These are phyloP conservation scores for Chlamydomonas eustigma DNA, from an alignment of 139 green algal genomes.

Conservation along the genomic window DNA sequence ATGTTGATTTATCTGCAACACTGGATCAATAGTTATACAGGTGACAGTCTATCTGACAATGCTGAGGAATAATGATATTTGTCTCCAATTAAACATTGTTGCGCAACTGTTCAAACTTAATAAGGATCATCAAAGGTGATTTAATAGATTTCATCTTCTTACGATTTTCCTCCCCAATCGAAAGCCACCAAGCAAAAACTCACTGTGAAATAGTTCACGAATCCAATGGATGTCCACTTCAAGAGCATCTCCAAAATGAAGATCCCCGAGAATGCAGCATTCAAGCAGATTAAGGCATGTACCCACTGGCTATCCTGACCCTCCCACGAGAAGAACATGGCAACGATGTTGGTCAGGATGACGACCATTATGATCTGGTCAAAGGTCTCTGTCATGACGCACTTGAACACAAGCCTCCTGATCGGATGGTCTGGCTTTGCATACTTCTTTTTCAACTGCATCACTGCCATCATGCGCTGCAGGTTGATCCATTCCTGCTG, in stretches of 20 bases:
- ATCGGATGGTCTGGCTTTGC: not conserved
- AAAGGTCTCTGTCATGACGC: not conserved
- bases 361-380: conserved; percentile 37
- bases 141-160: too few species aligned
- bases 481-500: not conserved
- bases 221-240: conserved; percentile 47
- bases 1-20: not conserved
- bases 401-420: not conserved
- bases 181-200: too few species aligned
- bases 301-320: not conserved
- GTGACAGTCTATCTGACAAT: too few species aligned
- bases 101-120: not conserved
- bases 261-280: conserved; percentile 57
- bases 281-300: conserved; percentile 13
- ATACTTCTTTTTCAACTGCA: not conserved
- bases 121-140: not conserved
- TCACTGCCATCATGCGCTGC: not conserved
- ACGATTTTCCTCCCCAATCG: too few species aligned
- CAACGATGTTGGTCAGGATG: conserved; percentile 58
- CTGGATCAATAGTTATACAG: too few species aligned
- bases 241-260: conserved; percentile 53
- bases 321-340: conserved; percentile 33
- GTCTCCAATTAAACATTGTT: too few species aligned
- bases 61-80: too few species aligned
- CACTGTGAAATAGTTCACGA: conserved; percentile 39